phyloP scores from a whole-genome alignment of 2,329 filamentous ascomycete genomes.

The Sordariomycetes sp. region DNA sequence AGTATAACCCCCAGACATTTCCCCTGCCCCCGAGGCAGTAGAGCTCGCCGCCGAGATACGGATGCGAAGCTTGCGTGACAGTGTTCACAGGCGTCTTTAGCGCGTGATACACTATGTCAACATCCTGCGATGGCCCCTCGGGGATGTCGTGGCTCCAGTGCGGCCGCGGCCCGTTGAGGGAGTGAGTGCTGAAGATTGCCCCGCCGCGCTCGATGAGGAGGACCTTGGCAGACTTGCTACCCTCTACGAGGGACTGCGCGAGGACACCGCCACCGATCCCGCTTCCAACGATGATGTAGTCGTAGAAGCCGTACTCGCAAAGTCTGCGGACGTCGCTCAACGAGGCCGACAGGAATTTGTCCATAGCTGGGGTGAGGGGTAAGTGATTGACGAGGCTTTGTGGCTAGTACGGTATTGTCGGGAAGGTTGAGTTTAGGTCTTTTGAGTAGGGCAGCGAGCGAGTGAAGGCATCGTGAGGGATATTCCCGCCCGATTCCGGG shows the following conservation, averaged over 20 bases:
- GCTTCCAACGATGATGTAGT: slow-evolving; percentile 41
- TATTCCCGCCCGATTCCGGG: no score
- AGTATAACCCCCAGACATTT: slow-evolving; percentile 3
- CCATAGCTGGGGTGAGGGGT: background rate
- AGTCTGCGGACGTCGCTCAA: slow-evolving; percentile 1
- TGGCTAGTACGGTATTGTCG: no score
- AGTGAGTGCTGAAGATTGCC: slow-evolving; percentile 2
- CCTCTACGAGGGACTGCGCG: slow-evolving; percentile 34
- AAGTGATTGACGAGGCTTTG: no score
- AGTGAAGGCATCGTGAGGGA: no score
- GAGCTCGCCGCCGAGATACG: slow-evolving; percentile 1
- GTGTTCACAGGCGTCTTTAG: slow-evolving; percentile 2
- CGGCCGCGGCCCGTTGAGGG: slow-evolving; percentile 1
- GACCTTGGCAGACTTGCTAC: slow-evolving; percentile 36
- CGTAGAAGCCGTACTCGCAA: slow-evolving; percentile 17
- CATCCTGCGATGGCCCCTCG: slow-evolving; percentile 2
- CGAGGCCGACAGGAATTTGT: slow-evolving; percentile 3
- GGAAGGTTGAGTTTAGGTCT: no score
- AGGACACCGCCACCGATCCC: slow-evolving; percentile 37
- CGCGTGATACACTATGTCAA: slow-evolving; percentile 4
- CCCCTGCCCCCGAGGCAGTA: slow-evolving; percentile 2
- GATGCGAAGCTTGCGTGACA: background rate
- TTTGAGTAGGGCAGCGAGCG: no score
- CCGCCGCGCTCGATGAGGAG: slow-evolving; percentile 39
- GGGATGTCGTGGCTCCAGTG: slow-evolving; percentile 5